Conservation (phyloP, 2,329 filamentous ascomycete species). For the Diaporthe ampelina region DNA sequence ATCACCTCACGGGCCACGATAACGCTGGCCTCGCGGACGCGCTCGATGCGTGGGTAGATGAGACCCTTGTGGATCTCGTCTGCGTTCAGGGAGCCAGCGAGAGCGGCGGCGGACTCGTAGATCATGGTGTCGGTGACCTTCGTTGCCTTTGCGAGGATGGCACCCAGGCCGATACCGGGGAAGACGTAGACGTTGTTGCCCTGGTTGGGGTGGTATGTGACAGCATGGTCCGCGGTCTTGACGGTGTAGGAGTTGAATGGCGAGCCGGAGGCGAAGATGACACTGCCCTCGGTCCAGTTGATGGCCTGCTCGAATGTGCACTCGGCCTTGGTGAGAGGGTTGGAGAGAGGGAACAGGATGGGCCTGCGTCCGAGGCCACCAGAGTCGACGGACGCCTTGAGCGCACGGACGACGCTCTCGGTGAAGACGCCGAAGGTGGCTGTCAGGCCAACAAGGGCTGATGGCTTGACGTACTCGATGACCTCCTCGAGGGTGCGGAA, state of each 20-base stretch:
- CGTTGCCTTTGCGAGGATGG: slow-evolving; percentile 90
- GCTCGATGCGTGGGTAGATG: slow-evolving; percentile 91
- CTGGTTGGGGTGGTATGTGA: slow-evolving; percentile 83
- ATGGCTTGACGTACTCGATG: slow-evolving; percentile 94
- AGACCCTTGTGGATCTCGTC: slow-evolving; percentile 87
- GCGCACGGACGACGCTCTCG: slow-evolving; percentile 82
- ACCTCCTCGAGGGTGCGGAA: slow-evolving; percentile 89
- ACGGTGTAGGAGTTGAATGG: slow-evolving; percentile 84
- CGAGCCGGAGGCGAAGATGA: slow-evolving; percentile 94
- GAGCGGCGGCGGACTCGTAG: slow-evolving; percentile 88
- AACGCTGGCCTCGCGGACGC: slow-evolving; percentile 91
- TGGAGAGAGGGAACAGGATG: slow-evolving; percentile 96
- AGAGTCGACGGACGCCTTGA: slow-evolving; percentile 74
- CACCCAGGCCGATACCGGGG: slow-evolving; percentile 93
- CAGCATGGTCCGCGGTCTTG: slow-evolving; percentile 70
- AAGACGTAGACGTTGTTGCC: slow-evolving; percentile 95
- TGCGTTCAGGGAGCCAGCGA: slow-evolving; percentile 82
- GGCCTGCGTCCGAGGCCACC: slow-evolving; percentile 80
- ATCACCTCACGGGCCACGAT: slow-evolving; percentile 92
- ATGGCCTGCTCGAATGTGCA: slow-evolving; percentile 97
- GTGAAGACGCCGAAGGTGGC: slow-evolving; percentile 97
- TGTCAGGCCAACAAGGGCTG: slow-evolving; percentile 92
- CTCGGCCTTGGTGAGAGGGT: slow-evolving; percentile 96
- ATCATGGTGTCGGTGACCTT: slow-evolving; percentile 96
- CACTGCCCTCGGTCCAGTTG: slow-evolving; percentile 89